Percentiles rank a stretch among this genome's conserved stretches.
These are phyloP conservation scores for Daedalea quercina DNA, from an alignment of 768 basidiomycete species.

Conservation along the genomic window DNA sequence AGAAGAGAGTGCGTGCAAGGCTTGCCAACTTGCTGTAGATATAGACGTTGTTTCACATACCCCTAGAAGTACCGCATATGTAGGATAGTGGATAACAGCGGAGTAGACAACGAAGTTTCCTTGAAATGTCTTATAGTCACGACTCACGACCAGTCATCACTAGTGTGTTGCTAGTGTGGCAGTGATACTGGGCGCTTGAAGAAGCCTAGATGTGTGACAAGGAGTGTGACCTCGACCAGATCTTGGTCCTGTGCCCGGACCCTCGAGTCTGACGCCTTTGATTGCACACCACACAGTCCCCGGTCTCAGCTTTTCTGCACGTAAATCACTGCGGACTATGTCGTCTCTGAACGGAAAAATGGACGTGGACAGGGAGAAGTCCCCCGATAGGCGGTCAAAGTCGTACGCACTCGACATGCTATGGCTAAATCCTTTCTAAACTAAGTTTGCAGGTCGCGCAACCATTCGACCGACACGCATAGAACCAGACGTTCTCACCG, in stretches of 20 bases:
- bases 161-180: too few relatives aligned
- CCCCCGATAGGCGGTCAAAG: conserved; percentile 22
- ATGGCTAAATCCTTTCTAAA: neutral
- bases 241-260: too few relatives aligned
- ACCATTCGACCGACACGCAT: conserved; percentile 72
- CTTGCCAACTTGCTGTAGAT: conserved; percentile 33
- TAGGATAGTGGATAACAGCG: neutral
- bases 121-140: too few relatives aligned
- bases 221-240: too few relatives aligned
- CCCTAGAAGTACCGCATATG: neutral
- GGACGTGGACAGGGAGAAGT: conserved; percentile 46
- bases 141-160: too few relatives aligned
- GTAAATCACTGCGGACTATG: conserved; percentile 1
- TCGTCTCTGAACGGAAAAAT: conserved; percentile 33
- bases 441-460: conserved; percentile 43
- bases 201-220: neutral
- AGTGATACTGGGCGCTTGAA: too few relatives aligned
- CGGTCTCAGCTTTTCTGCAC: neutral
- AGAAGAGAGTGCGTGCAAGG: conserved; percentile 49
- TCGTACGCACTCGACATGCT: conserved; percentile 20
- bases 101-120: too few relatives aligned
- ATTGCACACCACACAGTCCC: neutral
- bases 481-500: conserved; percentile 67
- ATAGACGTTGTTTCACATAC: neutral
- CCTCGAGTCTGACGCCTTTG: too few relatives aligned